Base-by-base conservation (phyloP, 139 green algal genomes). In the Parachlorella kessleri region DNA sequence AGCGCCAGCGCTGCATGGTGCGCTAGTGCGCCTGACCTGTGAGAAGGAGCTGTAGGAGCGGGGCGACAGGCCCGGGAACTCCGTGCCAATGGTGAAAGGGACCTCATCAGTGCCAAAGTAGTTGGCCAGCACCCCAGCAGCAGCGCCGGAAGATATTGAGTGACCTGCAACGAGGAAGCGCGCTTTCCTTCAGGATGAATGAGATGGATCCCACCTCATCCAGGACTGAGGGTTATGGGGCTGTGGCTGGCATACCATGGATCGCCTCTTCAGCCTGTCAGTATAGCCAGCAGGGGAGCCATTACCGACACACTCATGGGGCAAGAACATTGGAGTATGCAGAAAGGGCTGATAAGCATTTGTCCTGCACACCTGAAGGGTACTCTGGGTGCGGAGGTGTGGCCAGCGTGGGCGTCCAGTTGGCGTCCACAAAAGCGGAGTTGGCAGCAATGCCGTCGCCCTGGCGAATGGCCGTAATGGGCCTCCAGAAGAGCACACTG, bases 331-430 rank as follows among this genome's bases (percentile, higher is more conserved):
- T n/a, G n/a, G n/a, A n/a, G n/a, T n/a, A n/a, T n/a, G n/a, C n/a
- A n/a, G n/a, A n/a, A n/a, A n/a, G n/a, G n/a, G n/a, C n/a, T n/a
- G n/a, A n/a, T n/a, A n/a, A n/a, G n/a, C n/a, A n/a, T n/a, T n/a
- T n/a, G n/a, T n/a, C n/a, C n/a, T n/a, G n/a, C 71, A 35, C 71
- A 76, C 71, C 71, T 38, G 67, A 79, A 38, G 77, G 68, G 68
- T 80, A 83, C 82, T 87, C 82, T 24, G 82, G 82, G 77, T 87
- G 76, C 42, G 73, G 28, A n/a, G 82, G 82, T 18, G 82, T 87
- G 63, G 38, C 9, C 4, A 87, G 67, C n/a, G 77, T 21, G 30
- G 82, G 77, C 2, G 24, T 65, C 82, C 77, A 87, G 55, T 7
- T 75, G 37, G 77, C 55, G 78, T 84, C 69, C 4, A 39, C 21